These are phyloP conservation scores for Fusarium devonianum DNA, from an alignment of 2,329 filamentous ascomycete genomes.

Conservation along the genomic window DNA sequence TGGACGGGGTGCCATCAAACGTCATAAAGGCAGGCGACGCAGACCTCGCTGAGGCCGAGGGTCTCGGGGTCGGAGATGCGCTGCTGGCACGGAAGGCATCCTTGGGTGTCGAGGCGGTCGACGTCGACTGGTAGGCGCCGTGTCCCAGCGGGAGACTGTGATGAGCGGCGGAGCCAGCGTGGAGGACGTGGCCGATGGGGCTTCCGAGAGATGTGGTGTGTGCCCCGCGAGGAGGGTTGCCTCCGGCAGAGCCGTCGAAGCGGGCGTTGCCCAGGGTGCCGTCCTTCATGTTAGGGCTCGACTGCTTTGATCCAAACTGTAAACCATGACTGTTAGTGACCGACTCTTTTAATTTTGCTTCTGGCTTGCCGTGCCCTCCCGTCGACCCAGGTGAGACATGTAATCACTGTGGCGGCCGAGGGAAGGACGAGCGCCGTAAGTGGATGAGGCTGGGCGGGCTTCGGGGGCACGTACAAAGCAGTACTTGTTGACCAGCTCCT, in stretches of 20 bases:
- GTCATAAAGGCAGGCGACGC: conserved; percentile 56
- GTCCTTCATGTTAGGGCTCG: conserved; percentile 59
- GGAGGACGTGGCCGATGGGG: conserved; percentile 31
- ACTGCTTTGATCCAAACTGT: conserved; percentile 69
- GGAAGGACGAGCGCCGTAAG: conserved; percentile 30
- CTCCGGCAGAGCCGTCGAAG: conserved; percentile 41
- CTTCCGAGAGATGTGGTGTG: conserved; percentile 23
- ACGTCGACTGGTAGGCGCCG: conserved; percentile 26
- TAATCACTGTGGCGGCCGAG: conserved; percentile 26
- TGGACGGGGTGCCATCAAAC: conserved; percentile 56
- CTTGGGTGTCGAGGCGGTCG: conserved; percentile 34
- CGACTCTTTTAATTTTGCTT: conserved; percentile 36
- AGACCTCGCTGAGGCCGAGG: conserved; percentile 51
- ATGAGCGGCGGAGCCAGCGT: conserved; percentile 51
- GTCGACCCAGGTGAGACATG: conserved; percentile 15
- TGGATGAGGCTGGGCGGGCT: conserved; percentile 41
- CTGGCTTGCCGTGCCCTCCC: conserved; percentile 33
- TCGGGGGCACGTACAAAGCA: conserved; percentile 91
- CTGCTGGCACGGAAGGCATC: conserved; percentile 41
- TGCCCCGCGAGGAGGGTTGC: conserved; percentile 14
- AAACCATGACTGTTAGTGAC: conserved; percentile 51
- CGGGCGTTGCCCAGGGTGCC: conserved; percentile 54
- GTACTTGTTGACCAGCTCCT: conserved; percentile 98
- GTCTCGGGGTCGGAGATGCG: conserved; percentile 43
- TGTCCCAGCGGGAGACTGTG: conserved; percentile 48